These are phyloP conservation scores for Pseudocercospora musae DNA, from an alignment of 2,329 filamentous ascomycete species.

Conservation along the genomic window DNA sequence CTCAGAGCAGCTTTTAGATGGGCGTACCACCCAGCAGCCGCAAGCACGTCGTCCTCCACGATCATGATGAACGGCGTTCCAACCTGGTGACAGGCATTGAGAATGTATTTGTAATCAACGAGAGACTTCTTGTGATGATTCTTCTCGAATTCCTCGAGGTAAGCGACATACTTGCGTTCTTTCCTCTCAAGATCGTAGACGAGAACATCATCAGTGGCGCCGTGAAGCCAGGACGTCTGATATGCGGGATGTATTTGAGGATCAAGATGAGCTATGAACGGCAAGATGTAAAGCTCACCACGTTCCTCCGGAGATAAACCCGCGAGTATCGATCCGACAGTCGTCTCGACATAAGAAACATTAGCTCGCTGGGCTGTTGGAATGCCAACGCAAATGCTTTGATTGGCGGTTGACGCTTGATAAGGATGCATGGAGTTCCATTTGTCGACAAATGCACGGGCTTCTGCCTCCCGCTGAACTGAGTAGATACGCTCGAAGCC, in stretches of 20 bases:
- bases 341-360: conserved; percentile 41
- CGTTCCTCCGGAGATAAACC: conserved; percentile 43
- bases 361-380: conserved; percentile 42
- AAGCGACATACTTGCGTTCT: conserved; percentile 35
- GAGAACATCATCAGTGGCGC: conserved; percentile 42
- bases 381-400: conserved; percentile 45
- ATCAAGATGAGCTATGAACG: conserved; percentile 46
- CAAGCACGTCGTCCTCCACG: conserved; percentile 48
- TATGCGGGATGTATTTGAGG: conserved; percentile 43
- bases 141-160: conserved; percentile 34
- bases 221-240: conserved; percentile 41
- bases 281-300: conserved; percentile 40
- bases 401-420: background rate
- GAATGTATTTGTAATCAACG: conserved; percentile 45
- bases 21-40: conserved; percentile 48
- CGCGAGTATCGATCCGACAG: conserved; percentile 45
- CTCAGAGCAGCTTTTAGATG: conserved; percentile 31
- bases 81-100: conserved; percentile 40
- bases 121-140: conserved; percentile 39
- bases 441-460: background rate
- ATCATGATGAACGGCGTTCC: conserved; percentile 43
- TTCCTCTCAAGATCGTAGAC: conserved; percentile 39
- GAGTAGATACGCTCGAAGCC: background rate
- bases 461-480: background rate
- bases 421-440: background rate